These are phyloP conservation scores for Podospora australis DNA, from an alignment of 495 filamentous ascomycete species.

Conservation along the genomic window DNA sequence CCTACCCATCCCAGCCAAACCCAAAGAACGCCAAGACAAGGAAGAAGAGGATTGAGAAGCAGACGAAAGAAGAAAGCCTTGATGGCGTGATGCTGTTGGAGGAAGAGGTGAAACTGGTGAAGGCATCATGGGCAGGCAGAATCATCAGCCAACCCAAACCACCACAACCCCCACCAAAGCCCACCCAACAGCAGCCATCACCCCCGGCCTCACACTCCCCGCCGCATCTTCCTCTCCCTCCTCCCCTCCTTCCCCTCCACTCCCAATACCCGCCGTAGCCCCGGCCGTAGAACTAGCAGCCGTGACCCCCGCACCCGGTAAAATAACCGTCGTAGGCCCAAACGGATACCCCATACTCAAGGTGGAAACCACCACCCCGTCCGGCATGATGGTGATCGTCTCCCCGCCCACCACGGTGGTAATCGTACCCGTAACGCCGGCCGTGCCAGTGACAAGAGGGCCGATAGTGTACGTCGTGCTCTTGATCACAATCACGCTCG, in stretches of 20 bases:
- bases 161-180: not conserved
- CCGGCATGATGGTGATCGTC: conserved; percentile 40
- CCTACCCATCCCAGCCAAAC: too few relatives aligned
- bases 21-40: too few relatives aligned
- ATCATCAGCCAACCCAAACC: too few relatives aligned
- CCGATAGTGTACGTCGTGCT: conserved; percentile 40
- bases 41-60: too few relatives aligned
- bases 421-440: conserved; percentile 30
- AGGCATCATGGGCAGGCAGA: too few relatives aligned
- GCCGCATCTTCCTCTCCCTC: not conserved
- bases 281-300: not conserved
- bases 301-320: conserved; percentile 13
- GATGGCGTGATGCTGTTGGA: too few relatives aligned
- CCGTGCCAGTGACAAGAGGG: conserved; percentile 6
- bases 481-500: conserved; percentile 44
- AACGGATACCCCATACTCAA: conserved; percentile 39
- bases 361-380: conserved; percentile 37
- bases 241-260: not conserved
- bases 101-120: too few relatives aligned
- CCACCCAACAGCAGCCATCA: not conserved
- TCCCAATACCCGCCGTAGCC: not conserved
- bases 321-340: conserved; percentile 35
- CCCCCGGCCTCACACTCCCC: conserved; percentile 6
- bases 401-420: conserved; percentile 38
- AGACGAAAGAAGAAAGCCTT: too few relatives aligned